These are phyloP conservation scores for Zygoascus bituminiphila DNA, from an alignment of 805 yeast species.

Conservation along the genomic window DNA sequence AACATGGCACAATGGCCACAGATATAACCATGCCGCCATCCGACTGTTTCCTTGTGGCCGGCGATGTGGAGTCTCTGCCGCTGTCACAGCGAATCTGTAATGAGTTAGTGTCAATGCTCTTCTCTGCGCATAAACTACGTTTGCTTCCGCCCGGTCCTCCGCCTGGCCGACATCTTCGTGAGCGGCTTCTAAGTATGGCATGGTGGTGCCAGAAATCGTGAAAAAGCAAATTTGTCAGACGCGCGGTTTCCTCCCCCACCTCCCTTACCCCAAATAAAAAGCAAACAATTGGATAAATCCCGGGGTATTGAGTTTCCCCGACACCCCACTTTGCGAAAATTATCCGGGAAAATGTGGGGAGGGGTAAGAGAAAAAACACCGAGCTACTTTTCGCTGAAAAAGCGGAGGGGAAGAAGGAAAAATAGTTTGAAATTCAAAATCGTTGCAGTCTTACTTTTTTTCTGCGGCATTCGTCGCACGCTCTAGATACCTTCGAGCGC, in stretches of 20 bases:
- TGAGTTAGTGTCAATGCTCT: background rate
- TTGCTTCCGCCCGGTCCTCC: too few relatives aligned
- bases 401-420: background rate
- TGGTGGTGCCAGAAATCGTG: too few relatives aligned
- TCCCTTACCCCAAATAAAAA: background rate
- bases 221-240: background rate
- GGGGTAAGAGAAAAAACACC: conserved; percentile 6
- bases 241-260: too few relatives aligned
- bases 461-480: conserved; percentile 46
- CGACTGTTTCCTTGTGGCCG: background rate
- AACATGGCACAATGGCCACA: conserved; percentile 32
- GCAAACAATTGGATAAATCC: background rate
- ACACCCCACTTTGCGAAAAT: background rate
- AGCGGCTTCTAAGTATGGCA: too few relatives aligned
- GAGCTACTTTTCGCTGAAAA: background rate
- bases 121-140: too few relatives aligned
- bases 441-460: conserved; percentile 28
- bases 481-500: conserved; percentile 48
- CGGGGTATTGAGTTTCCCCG: background rate
- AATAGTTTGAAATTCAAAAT: too few relatives aligned
- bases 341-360: conserved; percentile 4
- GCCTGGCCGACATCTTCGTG: too few relatives aligned
- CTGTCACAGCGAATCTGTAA: conserved; percentile 30
- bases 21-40: conserved; percentile 23
- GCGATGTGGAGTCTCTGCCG: background rate